Conservation (phyloP, 768 basidiomycete genomes). For the Tremella mesenterica region DNA sequence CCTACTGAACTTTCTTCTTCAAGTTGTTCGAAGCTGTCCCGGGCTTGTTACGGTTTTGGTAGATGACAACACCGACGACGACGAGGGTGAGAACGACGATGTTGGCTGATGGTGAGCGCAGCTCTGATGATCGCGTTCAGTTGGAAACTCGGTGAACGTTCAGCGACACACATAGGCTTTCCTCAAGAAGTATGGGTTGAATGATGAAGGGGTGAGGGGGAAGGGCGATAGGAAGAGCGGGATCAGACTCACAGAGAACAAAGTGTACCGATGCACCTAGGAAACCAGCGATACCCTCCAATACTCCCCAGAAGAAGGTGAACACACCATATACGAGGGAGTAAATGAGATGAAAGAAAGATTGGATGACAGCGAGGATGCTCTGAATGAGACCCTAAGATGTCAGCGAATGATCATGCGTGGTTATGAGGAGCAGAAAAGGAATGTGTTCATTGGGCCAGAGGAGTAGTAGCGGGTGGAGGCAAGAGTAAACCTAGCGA, state of each 20-base stretch:
- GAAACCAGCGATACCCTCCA: conserved; percentile 22
- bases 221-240: no score
- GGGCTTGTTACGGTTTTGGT: conserved; percentile 24
- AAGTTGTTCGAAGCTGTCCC: conserved; percentile 4
- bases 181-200: no score
- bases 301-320: conserved; percentile 15
- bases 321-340: conserved; percentile 20
- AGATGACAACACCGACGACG: conserved; percentile 19
- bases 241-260: conserved; percentile 23
- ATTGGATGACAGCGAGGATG: conserved; percentile 27
- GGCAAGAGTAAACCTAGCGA: background rate
- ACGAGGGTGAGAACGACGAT: conserved; percentile 27
- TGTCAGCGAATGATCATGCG: background rate
- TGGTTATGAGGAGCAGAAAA: background rate
- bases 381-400: conserved; percentile 25
- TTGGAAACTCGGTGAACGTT: no score
- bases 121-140: background rate
- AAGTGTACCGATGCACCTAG: conserved; percentile 28
- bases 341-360: conserved; percentile 24
- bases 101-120: conserved; percentile 19
- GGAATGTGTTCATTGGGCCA: background rate
- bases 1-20: conserved; percentile 4
- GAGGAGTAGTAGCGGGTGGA: background rate
- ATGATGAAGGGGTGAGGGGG: background rate
- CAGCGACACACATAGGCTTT: background rate